Conservation (phyloP, 371 early-diverging fungal genomes). For the Dinochytrium kinnereticum region DNA sequence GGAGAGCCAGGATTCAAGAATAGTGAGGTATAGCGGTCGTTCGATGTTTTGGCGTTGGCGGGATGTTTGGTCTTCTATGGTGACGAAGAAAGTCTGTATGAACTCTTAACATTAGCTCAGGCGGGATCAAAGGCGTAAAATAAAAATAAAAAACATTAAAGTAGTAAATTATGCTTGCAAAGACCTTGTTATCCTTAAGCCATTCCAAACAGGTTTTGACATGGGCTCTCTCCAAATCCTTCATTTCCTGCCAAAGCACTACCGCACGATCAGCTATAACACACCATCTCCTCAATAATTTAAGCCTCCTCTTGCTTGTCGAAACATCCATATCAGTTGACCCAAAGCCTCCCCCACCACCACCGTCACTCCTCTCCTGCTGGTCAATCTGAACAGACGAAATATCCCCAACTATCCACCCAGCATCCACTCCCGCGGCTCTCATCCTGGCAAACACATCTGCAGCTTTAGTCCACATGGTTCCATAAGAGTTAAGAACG, state of each 20-base stretch:
- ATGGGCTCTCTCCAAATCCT: constrained; percentile 15
- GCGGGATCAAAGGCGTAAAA: too few species aligned
- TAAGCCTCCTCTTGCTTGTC: constrained; percentile 22
- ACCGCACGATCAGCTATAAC: constrained; percentile 10
- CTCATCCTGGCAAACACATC: constrained; percentile 18
- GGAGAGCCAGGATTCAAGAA: constrained; percentile 10
- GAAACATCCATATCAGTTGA: constrained; percentile 18
- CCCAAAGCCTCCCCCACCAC: neutral
- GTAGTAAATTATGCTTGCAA: neutral
- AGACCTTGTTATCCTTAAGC: constrained; percentile 15
- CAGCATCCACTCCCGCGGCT: constrained; percentile 12
- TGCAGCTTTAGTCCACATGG: constrained; percentile 20
- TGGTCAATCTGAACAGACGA: constrained; percentile 2
- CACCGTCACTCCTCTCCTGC: neutral
- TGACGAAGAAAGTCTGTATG: constrained; percentile 8
- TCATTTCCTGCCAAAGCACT: constrained; percentile 29
- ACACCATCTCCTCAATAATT: constrained; percentile 26
- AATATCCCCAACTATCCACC: neutral
- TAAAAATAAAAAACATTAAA: too few species aligned
- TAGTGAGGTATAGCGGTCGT: neutral
- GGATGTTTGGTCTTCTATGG: constrained; percentile 8
- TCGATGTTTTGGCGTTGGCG: neutral
- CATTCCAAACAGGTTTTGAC: constrained; percentile 23
- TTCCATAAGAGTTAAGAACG: constrained; percentile 16
- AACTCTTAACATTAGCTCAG: too few species aligned